phyloP scores from a whole-genome alignment of 2,329 filamentous ascomycete species.

The Penicillium sp. region DNA sequence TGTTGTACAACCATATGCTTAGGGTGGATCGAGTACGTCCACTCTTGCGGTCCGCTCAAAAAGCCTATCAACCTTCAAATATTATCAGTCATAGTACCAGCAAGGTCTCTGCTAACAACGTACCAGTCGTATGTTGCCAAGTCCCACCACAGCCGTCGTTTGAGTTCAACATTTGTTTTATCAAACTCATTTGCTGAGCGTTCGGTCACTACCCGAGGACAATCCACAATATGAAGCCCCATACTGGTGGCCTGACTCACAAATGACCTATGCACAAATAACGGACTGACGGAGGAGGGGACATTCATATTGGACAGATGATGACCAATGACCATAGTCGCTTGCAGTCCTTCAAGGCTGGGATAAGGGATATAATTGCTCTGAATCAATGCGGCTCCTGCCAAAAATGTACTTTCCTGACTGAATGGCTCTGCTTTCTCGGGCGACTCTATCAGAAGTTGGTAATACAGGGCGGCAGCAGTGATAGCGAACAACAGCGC shows the following conservation, averaged over 20 bases:
- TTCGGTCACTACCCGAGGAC: constrained; percentile 18
- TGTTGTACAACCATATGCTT: constrained; percentile 43
- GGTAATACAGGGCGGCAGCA: constrained; percentile 32
- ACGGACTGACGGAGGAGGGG: constrained; percentile 22
- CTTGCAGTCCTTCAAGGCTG: constrained; percentile 37
- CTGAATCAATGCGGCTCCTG: constrained; percentile 35
- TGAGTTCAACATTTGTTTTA: constrained; percentile 36
- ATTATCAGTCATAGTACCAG: neutral
- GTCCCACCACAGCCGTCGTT: constrained; percentile 48
- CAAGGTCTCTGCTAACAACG: neutral
- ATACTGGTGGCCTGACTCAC: constrained; percentile 37
- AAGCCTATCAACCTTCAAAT: constrained; percentile 39
- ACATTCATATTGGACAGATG: constrained; percentile 30
- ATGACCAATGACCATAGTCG: constrained; percentile 32
- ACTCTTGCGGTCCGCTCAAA: constrained; percentile 46
- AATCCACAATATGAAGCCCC: constrained; percentile 40
- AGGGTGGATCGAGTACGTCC: constrained; percentile 46
- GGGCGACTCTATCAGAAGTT: constrained; percentile 22
- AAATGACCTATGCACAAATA: constrained; percentile 28
- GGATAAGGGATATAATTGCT: constrained; percentile 32
- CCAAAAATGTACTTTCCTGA: constrained; percentile 30
- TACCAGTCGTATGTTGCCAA: constrained; percentile 47
- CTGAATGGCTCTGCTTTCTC: constrained; percentile 24
- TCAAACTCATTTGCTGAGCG: constrained; percentile 20
- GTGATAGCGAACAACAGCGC: constrained; percentile 38